These are phyloP conservation scores for Amaranthus palmeri DNA, from an alignment of 148 eudicot genomes.

Conservation along the genomic window DNA sequence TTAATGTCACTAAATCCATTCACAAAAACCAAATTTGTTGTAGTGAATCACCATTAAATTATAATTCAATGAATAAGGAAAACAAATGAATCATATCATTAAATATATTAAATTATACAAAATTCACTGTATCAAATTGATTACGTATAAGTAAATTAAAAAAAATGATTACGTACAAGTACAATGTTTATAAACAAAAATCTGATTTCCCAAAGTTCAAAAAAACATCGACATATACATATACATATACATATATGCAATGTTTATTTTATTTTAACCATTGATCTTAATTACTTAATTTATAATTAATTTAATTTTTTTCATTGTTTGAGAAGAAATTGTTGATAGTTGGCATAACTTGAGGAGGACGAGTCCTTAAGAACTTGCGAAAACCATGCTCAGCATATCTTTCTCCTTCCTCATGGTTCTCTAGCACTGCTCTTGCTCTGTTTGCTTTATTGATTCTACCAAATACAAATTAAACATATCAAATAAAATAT, in stretches of 20 bases:
- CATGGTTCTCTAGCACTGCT: conserved; percentile 58
- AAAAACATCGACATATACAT: not conserved
- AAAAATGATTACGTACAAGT: too few species aligned
- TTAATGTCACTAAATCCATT: too few species aligned
- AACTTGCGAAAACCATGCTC: conserved; percentile 71
- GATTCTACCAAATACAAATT: conserved; percentile 29
- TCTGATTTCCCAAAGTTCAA: not conserved
- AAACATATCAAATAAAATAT: not conserved
- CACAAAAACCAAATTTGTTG: too few species aligned
- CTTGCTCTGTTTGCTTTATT: conserved; percentile 47
- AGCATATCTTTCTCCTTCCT: conserved; percentile 71
- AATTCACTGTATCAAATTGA: too few species aligned
- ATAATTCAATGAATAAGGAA: too few species aligned
- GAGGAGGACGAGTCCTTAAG: conserved; percentile 71
- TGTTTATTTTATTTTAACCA: too few species aligned
- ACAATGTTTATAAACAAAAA: not conserved
- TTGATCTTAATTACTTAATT: not conserved
- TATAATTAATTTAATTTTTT: not conserved
- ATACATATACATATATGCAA: too few species aligned
- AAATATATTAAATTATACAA: too few species aligned
- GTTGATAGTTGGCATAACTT: conserved; percentile 83
- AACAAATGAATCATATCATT: too few species aligned
- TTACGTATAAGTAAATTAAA: too few species aligned
- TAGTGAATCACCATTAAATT: too few species aligned
- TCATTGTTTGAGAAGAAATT: conserved; percentile 55